These are phyloP conservation scores for Leccinum pellstonianum DNA, from an alignment of 768 basidiomycete genomes.

Conservation along the genomic window DNA sequence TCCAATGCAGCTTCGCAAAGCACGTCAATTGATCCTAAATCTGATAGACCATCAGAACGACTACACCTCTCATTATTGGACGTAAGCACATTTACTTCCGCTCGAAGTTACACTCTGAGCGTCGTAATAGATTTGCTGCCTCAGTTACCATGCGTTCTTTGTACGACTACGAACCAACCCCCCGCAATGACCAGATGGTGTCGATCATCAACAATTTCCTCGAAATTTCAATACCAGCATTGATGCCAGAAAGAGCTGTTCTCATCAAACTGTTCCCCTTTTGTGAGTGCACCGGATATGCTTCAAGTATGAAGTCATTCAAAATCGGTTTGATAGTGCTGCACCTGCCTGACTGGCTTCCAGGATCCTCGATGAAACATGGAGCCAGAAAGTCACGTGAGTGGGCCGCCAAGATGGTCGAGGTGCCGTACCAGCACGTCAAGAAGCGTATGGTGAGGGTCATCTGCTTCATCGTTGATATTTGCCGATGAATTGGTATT, in stretches of 20 bases:
- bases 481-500: neutral
- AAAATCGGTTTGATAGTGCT: slow-evolving; percentile 16
- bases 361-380: slow-evolving; percentile 15
- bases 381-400: slow-evolving; percentile 12
- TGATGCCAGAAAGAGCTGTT: slow-evolving; percentile 14
- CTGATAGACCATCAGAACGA: slow-evolving; percentile 6
- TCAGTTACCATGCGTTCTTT: slow-evolving; percentile 27
- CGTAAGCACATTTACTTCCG: slow-evolving; percentile 1
- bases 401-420: slow-evolving; percentile 9
- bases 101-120: neutral
- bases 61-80: slow-evolving; percentile 12
- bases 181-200: slow-evolving; percentile 17
- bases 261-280: slow-evolving; percentile 18
- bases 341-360: slow-evolving; percentile 29
- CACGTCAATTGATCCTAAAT: slow-evolving; percentile 6
- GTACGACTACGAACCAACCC: slow-evolving; percentile 23
- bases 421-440: slow-evolving; percentile 16
- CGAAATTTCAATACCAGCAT: slow-evolving; percentile 1
- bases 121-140: slow-evolving; percentile 29
- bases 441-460: slow-evolving; percentile 10
- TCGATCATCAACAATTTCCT: slow-evolving; percentile 10
- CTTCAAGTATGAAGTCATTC: neutral
- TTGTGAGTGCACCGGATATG: slow-evolving; percentile 3
- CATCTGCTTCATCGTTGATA: neutral
- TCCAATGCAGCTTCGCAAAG: slow-evolving; percentile 10